Percentiles rank a stretch among this genome's conserved stretches.
These are phyloP conservation scores for Entamoeba invadens DNA, from an alignment of 208 protist genomes.

Conservation along the genomic window DNA sequence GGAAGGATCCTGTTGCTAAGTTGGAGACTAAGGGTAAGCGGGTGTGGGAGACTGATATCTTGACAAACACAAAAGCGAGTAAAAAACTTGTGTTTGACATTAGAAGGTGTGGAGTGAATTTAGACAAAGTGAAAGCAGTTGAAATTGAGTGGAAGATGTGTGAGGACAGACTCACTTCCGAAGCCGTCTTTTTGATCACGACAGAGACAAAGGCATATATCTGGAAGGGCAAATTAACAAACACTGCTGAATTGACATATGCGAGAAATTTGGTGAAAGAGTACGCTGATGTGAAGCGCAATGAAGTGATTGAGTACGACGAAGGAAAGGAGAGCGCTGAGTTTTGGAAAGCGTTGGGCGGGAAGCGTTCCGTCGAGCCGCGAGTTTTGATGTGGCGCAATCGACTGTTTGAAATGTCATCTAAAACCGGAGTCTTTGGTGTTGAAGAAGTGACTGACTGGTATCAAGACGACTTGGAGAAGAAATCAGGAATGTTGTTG, in stretches of 20 bases:
- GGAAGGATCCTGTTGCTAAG: not conserved
- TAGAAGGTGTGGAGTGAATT: not conserved
- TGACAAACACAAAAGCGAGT: not conserved
- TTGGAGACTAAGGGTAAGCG: conserved; percentile 5
- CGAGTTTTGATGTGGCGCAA: not conserved
- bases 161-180: not conserved
- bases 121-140: conserved; percentile 1
- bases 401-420: conserved; percentile 10
- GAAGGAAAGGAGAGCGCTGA: conserved; percentile 16
- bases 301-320: not conserved
- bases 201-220: not conserved
- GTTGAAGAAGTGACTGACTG: conserved; percentile 15
- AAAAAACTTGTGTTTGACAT: not conserved
- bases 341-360: conserved; percentile 7
- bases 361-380: not conserved
- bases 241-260: not conserved
- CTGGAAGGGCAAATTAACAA: not conserved
- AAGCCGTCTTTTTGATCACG: conserved; percentile 3
- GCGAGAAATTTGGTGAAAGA: not conserved
- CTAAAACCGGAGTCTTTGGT: not conserved
- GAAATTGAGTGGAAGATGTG: not conserved
- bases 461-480: conserved; percentile 17
- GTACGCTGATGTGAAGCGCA: not conserved
- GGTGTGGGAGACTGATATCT: not conserved
- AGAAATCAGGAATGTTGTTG: not conserved